A percentile compares a stretch with the other conserved stretches of the same genome.
phyloP scores from a whole-genome alignment of 106 monocot species.

The Dendrobium nobile region DNA sequence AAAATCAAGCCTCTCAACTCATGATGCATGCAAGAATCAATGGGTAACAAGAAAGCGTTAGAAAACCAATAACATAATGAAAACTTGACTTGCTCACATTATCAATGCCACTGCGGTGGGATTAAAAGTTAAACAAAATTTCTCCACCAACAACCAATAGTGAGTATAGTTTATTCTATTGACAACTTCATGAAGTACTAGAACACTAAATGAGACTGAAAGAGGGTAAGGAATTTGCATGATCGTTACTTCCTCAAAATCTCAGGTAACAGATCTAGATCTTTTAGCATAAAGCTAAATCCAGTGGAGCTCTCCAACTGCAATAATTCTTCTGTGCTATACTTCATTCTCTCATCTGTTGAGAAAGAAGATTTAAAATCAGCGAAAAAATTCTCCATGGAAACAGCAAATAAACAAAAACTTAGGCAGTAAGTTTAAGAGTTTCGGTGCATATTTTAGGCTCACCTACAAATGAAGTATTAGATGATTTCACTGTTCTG shows the following conservation, averaged over 20 bases:
- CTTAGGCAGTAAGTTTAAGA: not conserved
- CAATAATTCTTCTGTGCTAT: slow-evolving; percentile 58
- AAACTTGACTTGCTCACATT: too few relatives aligned
- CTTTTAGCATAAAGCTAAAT: slow-evolving; percentile 10
- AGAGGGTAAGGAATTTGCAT: not conserved
- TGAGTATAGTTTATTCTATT: not conserved
- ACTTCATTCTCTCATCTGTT: slow-evolving; percentile 89
- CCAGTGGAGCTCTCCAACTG: slow-evolving; percentile 35
- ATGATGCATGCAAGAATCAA: too few relatives aligned
- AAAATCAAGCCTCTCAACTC: too few relatives aligned
- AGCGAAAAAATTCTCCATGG: not conserved
- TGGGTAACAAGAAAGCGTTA: too few relatives aligned
- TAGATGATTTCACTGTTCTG: slow-evolving; percentile 13
- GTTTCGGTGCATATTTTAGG: not conserved
- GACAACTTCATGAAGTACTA: not conserved
- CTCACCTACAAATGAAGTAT: slow-evolving; percentile 36
- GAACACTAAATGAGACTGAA: not conserved
- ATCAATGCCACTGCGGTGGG: too few relatives aligned
- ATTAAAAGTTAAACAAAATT: too few relatives aligned
- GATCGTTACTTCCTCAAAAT: slow-evolving; percentile 10
- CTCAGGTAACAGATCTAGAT: slow-evolving; percentile 19
- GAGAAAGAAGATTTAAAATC: not conserved
- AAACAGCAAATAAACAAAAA: not conserved
- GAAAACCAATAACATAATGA: too few relatives aligned
- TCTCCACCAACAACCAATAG: too few relatives aligned